These are phyloP conservation scores for Fusarium camptoceras DNA, from an alignment of 2,329 filamentous ascomycete species.

Conservation along the genomic window DNA sequence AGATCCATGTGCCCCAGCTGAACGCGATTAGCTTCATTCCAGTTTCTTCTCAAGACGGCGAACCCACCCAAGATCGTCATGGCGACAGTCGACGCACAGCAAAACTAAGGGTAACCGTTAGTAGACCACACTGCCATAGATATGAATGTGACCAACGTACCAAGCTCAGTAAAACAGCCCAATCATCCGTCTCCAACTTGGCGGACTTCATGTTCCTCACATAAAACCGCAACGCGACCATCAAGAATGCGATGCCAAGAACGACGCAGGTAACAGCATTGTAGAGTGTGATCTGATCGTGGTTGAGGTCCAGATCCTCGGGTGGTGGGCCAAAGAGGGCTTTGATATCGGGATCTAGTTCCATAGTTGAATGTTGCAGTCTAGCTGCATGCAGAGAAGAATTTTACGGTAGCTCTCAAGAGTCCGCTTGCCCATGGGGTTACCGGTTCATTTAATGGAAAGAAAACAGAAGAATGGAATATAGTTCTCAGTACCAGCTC, in stretches of 20 bases:
- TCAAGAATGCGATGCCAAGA: not conserved
- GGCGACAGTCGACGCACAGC: not conserved
- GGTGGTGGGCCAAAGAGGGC: conserved; percentile 21
- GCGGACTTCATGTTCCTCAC: conserved; percentile 26
- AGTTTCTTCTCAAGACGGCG: fast-evolving
- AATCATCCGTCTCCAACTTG: conserved; percentile 13
- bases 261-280: conserved; percentile 12
- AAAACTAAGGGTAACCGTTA: not conserved
- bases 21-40: fast-evolving
- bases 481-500: not conserved
- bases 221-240: conserved; percentile 11
- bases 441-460: not conserved
- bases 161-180: conserved; percentile 12
- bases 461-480: not conserved
- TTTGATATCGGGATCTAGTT: conserved; percentile 14
- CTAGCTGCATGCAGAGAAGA: not conserved
- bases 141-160: not conserved
- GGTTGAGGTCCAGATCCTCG: not conserved
- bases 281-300: not conserved
- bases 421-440: not conserved
- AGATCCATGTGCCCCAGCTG: conserved; percentile 5
- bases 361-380: not conserved
- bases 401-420: not conserved
- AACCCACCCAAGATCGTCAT: conserved; percentile 8
- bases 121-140: fast-evolving